These are phyloP conservation scores for Eragrostis tef DNA, from an alignment of 202 grass and related monocot species.

Conservation along the genomic window DNA sequence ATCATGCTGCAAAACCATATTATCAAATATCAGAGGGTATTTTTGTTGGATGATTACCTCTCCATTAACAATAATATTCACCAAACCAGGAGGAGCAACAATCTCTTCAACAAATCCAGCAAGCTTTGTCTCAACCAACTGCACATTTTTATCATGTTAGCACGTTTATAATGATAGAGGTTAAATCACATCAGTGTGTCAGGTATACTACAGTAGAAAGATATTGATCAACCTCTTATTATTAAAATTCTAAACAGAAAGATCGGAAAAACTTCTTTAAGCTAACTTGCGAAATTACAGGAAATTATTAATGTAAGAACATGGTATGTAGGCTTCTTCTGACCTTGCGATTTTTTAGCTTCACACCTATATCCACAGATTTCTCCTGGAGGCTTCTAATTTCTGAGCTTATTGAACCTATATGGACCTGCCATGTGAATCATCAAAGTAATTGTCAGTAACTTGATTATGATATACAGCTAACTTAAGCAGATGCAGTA, in stretches of 20 bases:
- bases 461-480: conserved; percentile 18
- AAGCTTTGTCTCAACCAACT: conserved; percentile 69
- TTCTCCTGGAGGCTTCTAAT: conserved; percentile 73
- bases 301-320: no score
- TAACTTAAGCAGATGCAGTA: conserved; percentile 13
- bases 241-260: conserved; percentile 14
- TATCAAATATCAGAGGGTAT: conserved; percentile 34
- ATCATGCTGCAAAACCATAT: conserved; percentile 30
- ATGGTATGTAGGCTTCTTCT: background rate
- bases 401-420: conserved; percentile 66
- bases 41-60: conserved; percentile 56
- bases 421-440: conserved; percentile 54
- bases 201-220: conserved; percentile 25
- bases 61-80: conserved; percentile 65
- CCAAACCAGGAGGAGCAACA: conserved; percentile 68
- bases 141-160: conserved; percentile 45
- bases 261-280: conserved; percentile 27
- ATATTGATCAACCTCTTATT: background rate
- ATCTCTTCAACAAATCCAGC: conserved; percentile 76
- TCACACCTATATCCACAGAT: conserved; percentile 63
- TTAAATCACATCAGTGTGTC: conserved; percentile 29
- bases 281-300: conserved; percentile 23
- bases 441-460: no score
- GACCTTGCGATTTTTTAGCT: conserved; percentile 75
- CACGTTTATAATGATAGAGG: conserved; percentile 28